Conservation (phyloP, 148 eudicot species). For the Rhododendron ovatum region DNA sequence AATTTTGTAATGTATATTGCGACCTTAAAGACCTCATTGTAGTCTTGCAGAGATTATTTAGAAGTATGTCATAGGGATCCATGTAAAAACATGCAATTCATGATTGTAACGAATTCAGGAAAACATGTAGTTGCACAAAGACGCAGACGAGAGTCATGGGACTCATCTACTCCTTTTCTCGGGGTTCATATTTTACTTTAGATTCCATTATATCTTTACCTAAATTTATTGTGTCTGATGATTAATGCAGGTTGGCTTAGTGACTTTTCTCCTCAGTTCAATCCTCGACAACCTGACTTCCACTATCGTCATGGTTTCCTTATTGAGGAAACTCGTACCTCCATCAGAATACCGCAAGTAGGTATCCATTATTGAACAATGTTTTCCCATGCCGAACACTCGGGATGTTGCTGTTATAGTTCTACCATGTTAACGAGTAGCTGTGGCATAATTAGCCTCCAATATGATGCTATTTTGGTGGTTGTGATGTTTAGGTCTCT, state of each 20-base stretch:
- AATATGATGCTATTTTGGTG: neutral
- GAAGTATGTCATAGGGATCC: no score
- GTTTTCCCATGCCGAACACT: neutral
- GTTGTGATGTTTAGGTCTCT: neutral
- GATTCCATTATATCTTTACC: neutral
- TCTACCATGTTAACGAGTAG: neutral
- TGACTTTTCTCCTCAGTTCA: conserved; percentile 88
- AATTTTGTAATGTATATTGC: neutral
- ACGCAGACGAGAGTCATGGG: neutral
- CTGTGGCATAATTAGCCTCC: neutral
- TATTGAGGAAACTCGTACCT: conserved; percentile 82
- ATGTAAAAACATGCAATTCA: neutral
- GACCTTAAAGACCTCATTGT: neutral
- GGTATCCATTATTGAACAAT: conserved; percentile 14
- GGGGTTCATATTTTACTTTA: neutral
- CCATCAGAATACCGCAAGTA: conserved; percentile 97
- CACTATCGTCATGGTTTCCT: conserved; percentile 96
- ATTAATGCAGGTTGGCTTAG: conserved; percentile 84
- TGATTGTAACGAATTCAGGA: neutral
- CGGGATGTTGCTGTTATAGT: neutral
- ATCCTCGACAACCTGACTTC: conserved; percentile 96
- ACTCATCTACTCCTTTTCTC: neutral
- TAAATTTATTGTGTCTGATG: neutral
- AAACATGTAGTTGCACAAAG: neutral
- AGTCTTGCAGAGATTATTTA: neutral